A percentile compares a stretch with the other conserved stretches of the same genome.
Conservation (phyloP, 768 basidiomycete genomes). For the Cyathus striatus region DNA sequence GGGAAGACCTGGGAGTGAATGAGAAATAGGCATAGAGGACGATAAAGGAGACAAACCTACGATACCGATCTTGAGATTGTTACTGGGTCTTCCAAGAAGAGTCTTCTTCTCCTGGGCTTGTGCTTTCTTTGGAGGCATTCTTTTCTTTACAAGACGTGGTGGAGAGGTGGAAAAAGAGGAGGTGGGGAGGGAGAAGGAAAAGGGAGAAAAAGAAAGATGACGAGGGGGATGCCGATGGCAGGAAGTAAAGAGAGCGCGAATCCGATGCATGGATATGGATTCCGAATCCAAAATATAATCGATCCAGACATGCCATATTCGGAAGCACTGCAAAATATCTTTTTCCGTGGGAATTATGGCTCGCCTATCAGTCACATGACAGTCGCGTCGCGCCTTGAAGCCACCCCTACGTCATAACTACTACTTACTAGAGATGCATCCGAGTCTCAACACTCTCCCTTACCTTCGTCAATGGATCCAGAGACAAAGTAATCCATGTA, state of each 20-base stretch:
- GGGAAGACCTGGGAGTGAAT: constrained; percentile 59
- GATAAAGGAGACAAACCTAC: constrained; percentile 62
- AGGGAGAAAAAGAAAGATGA: constrained; percentile 8
- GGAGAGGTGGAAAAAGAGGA: constrained; percentile 31
- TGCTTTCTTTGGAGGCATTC: constrained; percentile 92
- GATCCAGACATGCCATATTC: too few species aligned
- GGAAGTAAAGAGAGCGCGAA: constrained; percentile 10
- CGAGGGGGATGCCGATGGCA: constrained; percentile 9
- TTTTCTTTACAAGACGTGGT: constrained; percentile 43
- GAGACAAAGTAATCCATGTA: constrained; percentile 4
- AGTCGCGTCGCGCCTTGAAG: too few species aligned
- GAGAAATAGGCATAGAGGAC: constrained; percentile 6
- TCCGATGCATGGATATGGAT: constrained; percentile 7
- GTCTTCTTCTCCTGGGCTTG: constrained; percentile 73
- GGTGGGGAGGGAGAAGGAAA: constrained; percentile 7
- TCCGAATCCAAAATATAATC: too few species aligned
- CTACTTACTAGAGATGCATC: too few species aligned
- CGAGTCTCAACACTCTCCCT: too few species aligned
- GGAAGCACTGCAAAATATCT: too few species aligned
- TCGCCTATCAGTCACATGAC: too few species aligned
- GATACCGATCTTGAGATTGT: constrained; percentile 98
- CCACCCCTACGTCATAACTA: too few species aligned
- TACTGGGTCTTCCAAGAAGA: constrained; percentile 85
- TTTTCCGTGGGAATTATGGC: too few species aligned
- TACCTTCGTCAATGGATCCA: constrained; percentile 1